Evolutionary conservation across 371 early-diverging fungal genomes (phyloP).

Genomic region (Umbelopsis sp.): DNA sequence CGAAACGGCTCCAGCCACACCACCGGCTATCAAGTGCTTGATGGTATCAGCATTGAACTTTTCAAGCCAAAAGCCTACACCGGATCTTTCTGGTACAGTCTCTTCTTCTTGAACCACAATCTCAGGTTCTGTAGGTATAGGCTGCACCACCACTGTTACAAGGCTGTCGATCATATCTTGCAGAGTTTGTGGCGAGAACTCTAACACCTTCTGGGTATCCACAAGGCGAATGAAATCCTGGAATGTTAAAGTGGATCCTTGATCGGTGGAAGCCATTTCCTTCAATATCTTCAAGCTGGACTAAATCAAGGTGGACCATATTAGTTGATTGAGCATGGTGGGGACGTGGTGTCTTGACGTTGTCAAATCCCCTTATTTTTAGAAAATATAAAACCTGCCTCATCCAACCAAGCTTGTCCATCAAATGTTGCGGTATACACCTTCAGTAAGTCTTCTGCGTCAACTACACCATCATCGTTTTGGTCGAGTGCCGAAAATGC

Average conservation of each 20-base stretch:
- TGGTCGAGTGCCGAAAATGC: slow-evolving; percentile 60
- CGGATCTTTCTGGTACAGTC: neutral
- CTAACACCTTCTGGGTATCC: slow-evolving; percentile 21
- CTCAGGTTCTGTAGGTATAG: slow-evolving; percentile 19
- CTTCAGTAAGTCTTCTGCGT: slow-evolving; percentile 52
- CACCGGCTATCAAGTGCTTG: slow-evolving; percentile 89
- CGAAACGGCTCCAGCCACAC: slow-evolving; percentile 90
- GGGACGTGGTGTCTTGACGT: neutral
- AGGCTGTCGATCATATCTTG: slow-evolving; percentile 36
- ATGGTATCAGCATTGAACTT: slow-evolving; percentile 49
- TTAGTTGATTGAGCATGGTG: neutral
- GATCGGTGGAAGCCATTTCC: slow-evolving; percentile 22
- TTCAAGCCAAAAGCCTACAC: slow-evolving; percentile 19
- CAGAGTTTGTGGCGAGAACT: slow-evolving; percentile 40
- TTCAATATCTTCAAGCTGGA: slow-evolving; percentile 25
- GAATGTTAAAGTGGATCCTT: slow-evolving; percentile 36
- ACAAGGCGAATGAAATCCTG: slow-evolving; percentile 33
- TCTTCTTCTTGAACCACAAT: slow-evolving; percentile 32
- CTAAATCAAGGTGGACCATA: neutral
- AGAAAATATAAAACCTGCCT: slow-evolving; percentile 34
- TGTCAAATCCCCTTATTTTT: neutral
- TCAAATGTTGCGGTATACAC: slow-evolving; percentile 44
- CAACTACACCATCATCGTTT: slow-evolving; percentile 62
- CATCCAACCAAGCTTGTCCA: slow-evolving; percentile 31
- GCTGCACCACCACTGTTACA: slow-evolving; percentile 25